A percentile compares a stretch with the other conserved stretches of the same genome.
These are phyloP conservation scores for Cryptococcus neoformans DNA, from an alignment of 1,284 basidiomycete genomes.

Conservation along the genomic window DNA sequence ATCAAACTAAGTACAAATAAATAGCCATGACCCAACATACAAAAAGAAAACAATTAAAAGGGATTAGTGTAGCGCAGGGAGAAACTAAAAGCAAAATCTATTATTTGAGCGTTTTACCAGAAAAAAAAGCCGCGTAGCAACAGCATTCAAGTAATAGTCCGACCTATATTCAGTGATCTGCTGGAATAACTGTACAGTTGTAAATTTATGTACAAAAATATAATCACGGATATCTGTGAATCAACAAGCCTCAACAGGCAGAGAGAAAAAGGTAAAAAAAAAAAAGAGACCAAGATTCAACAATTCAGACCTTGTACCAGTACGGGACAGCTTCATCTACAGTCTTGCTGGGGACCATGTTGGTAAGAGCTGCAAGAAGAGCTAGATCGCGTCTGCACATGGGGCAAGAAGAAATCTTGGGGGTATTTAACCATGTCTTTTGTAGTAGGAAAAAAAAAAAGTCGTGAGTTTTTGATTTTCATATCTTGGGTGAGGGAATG, in stretches of 20 bases:
- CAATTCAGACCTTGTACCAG: neutral
- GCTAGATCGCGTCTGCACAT: slow-evolving; percentile 44
- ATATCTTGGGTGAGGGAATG: neutral
- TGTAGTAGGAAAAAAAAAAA: neutral
- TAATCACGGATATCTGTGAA: neutral
- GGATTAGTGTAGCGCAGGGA: no score
- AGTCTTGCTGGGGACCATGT: slow-evolving; percentile 15
- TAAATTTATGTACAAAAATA: neutral
- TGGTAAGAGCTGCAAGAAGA: slow-evolving; percentile 19
- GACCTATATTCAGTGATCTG: no score
- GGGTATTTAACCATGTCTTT: slow-evolving; percentile 35
- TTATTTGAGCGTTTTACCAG: no score
- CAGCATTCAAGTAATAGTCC: no score
- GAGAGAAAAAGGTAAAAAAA: neutral
- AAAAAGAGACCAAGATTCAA: no score
- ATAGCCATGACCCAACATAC: no score
- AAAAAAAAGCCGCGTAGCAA: no score
- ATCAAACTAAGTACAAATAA: no score
- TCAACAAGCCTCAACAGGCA: neutral
- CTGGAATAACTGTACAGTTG: no score
- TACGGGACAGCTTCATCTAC: neutral
- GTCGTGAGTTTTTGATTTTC: no score
- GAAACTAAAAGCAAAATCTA: no score
- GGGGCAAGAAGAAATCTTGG: slow-evolving; percentile 36
- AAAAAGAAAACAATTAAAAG: no score